These are phyloP conservation scores for Echium plantagineum DNA, from an alignment of 257 asterid genomes.

Conservation along the genomic window DNA sequence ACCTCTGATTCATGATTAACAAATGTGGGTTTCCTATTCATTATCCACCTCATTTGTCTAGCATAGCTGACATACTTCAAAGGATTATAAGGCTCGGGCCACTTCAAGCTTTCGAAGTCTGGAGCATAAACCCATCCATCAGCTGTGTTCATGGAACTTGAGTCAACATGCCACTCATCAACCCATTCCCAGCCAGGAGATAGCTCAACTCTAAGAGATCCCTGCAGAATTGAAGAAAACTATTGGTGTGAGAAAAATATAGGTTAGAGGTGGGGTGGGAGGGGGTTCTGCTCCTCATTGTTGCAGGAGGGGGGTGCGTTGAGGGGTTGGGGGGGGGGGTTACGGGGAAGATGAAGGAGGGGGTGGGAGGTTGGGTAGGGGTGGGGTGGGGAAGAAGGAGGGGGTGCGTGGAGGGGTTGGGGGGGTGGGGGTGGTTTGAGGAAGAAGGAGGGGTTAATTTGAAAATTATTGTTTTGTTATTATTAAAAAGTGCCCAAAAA, in stretches of 20 bases:
- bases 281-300: no score
- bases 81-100: constrained; percentile 70
- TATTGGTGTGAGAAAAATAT: not conserved
- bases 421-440: no score
- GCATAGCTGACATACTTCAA: constrained; percentile 45
- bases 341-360: no score
- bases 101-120: constrained; percentile 49
- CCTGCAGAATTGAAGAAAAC: constrained; percentile 32
- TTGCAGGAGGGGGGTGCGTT: no score
- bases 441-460: no score
- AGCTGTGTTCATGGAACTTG: constrained; percentile 40
- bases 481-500: no score
- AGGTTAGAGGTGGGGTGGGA: no score
- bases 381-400: no score
- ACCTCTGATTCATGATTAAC: constrained; percentile 32
- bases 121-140: constrained; percentile 98
- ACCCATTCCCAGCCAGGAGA: constrained; percentile 81
- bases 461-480: no score
- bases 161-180: constrained; percentile 83
- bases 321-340: no score
- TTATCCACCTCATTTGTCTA: constrained; percentile 83
- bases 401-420: no score
- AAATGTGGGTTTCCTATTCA: constrained; percentile 40
- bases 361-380: no score
- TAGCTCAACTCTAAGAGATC: constrained; percentile 39